These are phyloP conservation scores for Actinomortierella wolfii DNA, from an alignment of 371 early-diverging fungal genomes.

Conservation along the genomic window DNA sequence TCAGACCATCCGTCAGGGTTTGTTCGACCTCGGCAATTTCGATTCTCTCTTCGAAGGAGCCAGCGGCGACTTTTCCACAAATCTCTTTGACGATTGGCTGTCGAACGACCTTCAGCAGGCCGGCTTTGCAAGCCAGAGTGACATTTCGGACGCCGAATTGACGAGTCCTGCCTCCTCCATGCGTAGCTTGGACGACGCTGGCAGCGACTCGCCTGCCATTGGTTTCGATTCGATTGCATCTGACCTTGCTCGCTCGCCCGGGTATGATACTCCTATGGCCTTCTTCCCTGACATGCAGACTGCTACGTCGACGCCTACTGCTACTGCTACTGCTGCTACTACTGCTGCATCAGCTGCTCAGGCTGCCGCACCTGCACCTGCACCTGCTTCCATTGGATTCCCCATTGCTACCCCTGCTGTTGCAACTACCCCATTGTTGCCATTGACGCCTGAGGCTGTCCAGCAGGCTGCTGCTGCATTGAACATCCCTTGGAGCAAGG, in stretches of 20 bases:
- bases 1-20: conserved; percentile 22
- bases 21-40: conserved; percentile 18
- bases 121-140: conserved; percentile 17
- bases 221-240: conserved; percentile 44
- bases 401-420: too few relatives aligned
- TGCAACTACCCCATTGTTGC: conserved; percentile 5
- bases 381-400: too few relatives aligned
- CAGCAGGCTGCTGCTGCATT: conserved; percentile 44
- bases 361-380: neutral
- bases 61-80: conserved; percentile 25
- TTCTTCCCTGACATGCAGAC: conserved; percentile 23
- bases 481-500: conserved; percentile 47
- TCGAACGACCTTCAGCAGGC: conserved; percentile 39
- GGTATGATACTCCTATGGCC: conserved; percentile 12
- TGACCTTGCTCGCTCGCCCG: conserved; percentile 18
- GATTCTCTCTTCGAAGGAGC: conserved; percentile 21
- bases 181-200: conserved; percentile 14
- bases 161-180: conserved; percentile 19
- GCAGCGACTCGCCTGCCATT: conserved; percentile 30
- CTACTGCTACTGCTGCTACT: conserved; percentile 3
- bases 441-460: conserved; percentile 38
- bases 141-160: too few relatives aligned
- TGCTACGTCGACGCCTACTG: conserved; percentile 1
- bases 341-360: neutral
- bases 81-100: conserved; percentile 46